phyloP scores from a whole-genome alignment of 2,329 filamentous ascomycete species.

The Neopestalotiopsis sp. region DNA sequence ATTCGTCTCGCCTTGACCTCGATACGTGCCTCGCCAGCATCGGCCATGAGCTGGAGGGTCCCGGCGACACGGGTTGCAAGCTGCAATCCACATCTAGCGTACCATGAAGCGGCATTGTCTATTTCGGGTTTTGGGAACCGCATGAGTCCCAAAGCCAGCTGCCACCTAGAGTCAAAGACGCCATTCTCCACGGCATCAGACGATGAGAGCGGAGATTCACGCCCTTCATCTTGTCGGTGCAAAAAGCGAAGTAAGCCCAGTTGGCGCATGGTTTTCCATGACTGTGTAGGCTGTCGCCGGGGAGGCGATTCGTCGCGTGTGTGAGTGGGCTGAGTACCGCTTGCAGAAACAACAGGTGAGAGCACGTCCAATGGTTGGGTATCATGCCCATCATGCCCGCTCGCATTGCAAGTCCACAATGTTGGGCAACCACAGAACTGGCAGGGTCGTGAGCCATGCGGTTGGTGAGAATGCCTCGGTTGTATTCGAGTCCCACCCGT shows the following conservation, averaged over 20 bases:
- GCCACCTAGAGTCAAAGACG: background rate
- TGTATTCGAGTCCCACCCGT: background rate
- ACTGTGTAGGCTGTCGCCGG: background rate
- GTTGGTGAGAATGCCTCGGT: background rate
- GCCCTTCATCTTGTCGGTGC: background rate
- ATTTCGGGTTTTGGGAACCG: background rate
- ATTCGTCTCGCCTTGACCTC: background rate
- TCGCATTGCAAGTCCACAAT: background rate
- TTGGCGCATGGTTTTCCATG: background rate
- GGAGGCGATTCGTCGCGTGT: background rate
- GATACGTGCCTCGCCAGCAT: background rate
- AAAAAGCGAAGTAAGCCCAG: background rate
- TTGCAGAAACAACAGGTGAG: background rate
- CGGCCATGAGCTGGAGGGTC: background rate
- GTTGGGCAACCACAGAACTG: background rate
- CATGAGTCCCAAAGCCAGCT: background rate
- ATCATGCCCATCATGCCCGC: background rate
- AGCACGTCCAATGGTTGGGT: background rate
- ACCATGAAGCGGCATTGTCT: background rate
- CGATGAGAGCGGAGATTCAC: background rate
- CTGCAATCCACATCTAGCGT: background rate
- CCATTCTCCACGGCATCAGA: background rate
- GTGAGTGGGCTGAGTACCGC: background rate
- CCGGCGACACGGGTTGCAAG: background rate
- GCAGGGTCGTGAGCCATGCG: background rate